Conservation (phyloP, 2,329 filamentous ascomycete species). For the Talaromyces sp. region DNA sequence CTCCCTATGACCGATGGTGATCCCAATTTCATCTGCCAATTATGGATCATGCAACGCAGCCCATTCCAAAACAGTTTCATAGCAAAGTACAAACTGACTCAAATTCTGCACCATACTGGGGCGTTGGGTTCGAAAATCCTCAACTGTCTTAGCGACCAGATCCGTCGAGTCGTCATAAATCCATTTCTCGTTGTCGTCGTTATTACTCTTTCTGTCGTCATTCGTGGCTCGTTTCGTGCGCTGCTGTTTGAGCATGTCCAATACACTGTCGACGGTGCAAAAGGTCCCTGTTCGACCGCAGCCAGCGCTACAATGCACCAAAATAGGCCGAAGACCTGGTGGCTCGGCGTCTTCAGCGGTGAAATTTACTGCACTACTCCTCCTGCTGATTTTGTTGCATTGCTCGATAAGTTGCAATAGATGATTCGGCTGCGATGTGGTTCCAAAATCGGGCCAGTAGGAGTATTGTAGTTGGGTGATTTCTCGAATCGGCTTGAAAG, state of each 20-base stretch:
- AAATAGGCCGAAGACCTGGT: conserved; percentile 61
- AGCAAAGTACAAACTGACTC: conserved; percentile 90
- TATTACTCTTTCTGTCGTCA: conserved; percentile 20
- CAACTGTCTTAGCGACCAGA: conserved; percentile 79
- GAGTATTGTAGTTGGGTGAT: conserved; percentile 93
- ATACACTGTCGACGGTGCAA: conserved; percentile 91
- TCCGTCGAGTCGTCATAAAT: conserved; percentile 69
- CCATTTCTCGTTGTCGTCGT: conserved; percentile 49
- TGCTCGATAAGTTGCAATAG: conserved; percentile 87
- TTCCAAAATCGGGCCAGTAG: conserved; percentile 96
- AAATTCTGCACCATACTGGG: conserved; percentile 96
- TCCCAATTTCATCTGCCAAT: conserved; percentile 18
- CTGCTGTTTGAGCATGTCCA: conserved; percentile 95
- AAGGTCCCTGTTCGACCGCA: conserved; percentile 96
- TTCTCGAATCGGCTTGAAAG: conserved; percentile 83
- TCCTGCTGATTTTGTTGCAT: conserved; percentile 64
- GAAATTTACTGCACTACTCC: conserved; percentile 26
- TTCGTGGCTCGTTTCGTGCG: conserved; percentile 31
- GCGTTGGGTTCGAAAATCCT: conserved; percentile 83
- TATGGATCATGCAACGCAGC: conserved; percentile 41
- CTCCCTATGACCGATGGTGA: conserved; percentile 17
- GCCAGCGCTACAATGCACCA: conserved; percentile 94
- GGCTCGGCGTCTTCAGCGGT: conserved; percentile 55
- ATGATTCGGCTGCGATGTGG: conserved; percentile 82
- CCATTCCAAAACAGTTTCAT: conserved; percentile 93